Evolutionary conservation across 2,329 filamentous ascomycete species (phyloP).

Genomic region (Pseudogymnoascus sp.): DNA sequence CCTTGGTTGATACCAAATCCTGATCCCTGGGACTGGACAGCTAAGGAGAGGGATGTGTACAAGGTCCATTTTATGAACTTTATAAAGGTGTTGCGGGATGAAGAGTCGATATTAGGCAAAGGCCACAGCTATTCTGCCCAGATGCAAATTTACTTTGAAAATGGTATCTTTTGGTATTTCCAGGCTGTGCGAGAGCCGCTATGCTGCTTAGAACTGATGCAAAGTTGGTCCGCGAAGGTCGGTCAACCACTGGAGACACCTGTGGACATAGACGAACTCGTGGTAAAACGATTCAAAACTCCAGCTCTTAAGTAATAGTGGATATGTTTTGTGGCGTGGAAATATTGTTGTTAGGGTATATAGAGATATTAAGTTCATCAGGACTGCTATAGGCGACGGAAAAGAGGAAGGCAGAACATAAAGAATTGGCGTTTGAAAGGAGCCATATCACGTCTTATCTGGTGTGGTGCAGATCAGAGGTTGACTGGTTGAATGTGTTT

Average conservation of each 20-base stretch:
- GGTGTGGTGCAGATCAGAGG: background rate
- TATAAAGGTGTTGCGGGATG: background rate
- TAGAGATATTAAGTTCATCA: background rate
- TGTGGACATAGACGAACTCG: background rate
- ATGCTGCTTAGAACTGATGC: background rate
- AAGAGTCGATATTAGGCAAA: background rate
- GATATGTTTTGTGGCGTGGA: background rate
- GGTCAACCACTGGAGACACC: background rate
- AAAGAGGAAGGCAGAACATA: background rate
- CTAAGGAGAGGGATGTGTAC: background rate
- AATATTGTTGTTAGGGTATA: background rate
- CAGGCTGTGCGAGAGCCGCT: background rate
- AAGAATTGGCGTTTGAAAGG: background rate
- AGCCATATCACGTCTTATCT: too few species aligned
- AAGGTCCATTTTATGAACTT: background rate
- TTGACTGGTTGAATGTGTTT: background rate
- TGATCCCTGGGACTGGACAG: background rate
- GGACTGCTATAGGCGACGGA: background rate
- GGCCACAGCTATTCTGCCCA: background rate
- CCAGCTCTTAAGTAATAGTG: background rate
- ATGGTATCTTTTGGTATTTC: background rate
- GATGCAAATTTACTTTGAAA: background rate
- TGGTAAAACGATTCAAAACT: background rate
- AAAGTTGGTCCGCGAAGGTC: background rate
- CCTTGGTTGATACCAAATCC: background rate